Evolutionary conservation across 352 stramenopile species (phyloP), one percentile per base, ranked within the genome.

Genomic region (Globisporangium rhizosaccharum): DNA sequence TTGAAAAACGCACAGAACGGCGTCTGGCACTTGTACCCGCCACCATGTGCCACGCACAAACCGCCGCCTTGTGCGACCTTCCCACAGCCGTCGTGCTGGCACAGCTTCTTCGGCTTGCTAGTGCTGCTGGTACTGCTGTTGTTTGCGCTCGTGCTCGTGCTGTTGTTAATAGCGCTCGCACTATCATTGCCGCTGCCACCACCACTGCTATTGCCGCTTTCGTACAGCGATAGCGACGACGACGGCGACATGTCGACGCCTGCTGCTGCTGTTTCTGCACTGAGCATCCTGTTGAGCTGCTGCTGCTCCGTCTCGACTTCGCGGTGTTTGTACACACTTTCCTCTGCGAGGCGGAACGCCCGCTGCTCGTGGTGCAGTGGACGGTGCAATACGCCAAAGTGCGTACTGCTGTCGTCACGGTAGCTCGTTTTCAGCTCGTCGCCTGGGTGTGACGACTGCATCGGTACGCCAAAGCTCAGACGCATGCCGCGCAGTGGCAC

Each of bases 1-100:
- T 87, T 86, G 55, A 76, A 88, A 53, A 82, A 85, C 25, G 75
- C 69, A 46, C 84, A 93, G 46, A 85, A 87, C 8, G 79, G 72
- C 30, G 77, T 85, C 53, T 89, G 76, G 58, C 84, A 93, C 54
- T 77, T 76, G 55, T 87, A 82, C 26, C 81, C 81, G 5, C 79
- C 81, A 9, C 81, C 81, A 58, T 92, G 82, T 25, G 61, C 60
- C 52, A 92, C 78, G 41, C 82, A 92, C 5, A 88, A 62, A 0
- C 80, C 79, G 57, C 81, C 79, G 11, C 68, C 79, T 57, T 91
- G 83, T 1, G 73, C 72, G 49, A 82, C 79, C 59, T 90, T 88
- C 46, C 65, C 51, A 61, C 81, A 90, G 18, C 63, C 62, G 10
- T 73, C 63, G 33, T 76, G 75, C 45, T 73, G 67, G 61, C 81